Percentiles rank a stretch among this genome's conserved stretches.
Evolutionary conservation across 2,329 filamentous ascomycete species (phyloP).

Genomic region (Nothomitra cinnamomea): DNA sequence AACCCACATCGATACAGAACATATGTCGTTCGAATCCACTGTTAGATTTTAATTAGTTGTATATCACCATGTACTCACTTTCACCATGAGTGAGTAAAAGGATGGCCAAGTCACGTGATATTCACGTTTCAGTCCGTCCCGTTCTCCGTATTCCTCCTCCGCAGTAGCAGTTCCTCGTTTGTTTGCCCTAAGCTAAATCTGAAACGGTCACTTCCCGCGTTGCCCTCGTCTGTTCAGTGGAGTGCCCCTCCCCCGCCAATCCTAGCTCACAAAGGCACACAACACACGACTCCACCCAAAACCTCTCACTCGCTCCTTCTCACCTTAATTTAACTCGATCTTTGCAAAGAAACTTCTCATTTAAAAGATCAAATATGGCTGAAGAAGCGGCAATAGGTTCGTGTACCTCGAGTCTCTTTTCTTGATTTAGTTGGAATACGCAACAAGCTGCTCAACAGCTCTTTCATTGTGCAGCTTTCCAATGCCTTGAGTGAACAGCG

Average conservation of each 20-base stretch:
- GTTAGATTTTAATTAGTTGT: too few species aligned
- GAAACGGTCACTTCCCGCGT: slow-evolving; percentile 1
- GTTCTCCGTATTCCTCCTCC: not conserved
- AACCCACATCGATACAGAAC: too few species aligned
- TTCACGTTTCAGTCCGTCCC: too few species aligned
- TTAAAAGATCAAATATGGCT: not conserved
- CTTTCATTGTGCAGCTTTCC: too few species aligned
- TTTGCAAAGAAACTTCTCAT: not conserved
- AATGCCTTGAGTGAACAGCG: too few species aligned
- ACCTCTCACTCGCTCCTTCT: not conserved
- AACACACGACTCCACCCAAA: not conserved
- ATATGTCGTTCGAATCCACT: too few species aligned
- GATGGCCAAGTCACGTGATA: too few species aligned
- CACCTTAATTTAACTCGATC: not conserved
- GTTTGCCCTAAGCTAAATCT: not conserved
- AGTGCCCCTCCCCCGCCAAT: slow-evolving; percentile 3
- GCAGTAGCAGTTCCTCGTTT: not conserved
- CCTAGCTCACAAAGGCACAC: not conserved
- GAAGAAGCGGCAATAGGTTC: slow-evolving; percentile 2
- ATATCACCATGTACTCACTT: too few species aligned
- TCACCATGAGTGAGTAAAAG: too few species aligned
- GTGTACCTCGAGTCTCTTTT: not conserved
- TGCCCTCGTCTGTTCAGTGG: not conserved
- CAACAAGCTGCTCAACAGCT: not conserved
- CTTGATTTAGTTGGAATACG: not conserved